Percentiles rank a stretch among this genome's conserved stretches.
Evolutionary conservation across 2,329 filamentous ascomycete species (phyloP).

Genomic region (Aspergillus pseudonomiae): DNA sequence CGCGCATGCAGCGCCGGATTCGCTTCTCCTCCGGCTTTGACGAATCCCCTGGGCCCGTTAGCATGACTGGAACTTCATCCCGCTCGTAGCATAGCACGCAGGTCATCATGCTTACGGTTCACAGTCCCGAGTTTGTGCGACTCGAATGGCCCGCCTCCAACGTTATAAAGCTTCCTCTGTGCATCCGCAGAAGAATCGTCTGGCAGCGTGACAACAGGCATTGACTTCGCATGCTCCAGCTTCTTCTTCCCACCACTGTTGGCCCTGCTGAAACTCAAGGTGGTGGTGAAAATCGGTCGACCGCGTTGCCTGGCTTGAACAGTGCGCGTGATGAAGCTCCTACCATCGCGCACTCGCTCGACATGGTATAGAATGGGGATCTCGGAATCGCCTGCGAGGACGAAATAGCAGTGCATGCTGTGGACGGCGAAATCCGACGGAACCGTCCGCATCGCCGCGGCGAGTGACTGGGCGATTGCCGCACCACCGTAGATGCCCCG

Average conservation of each 20-base stretch:
- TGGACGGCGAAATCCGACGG: constrained; percentile 78
- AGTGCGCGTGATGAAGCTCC: constrained; percentile 86
- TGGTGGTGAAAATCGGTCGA: constrained; percentile 91
- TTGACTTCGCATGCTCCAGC: constrained; percentile 67
- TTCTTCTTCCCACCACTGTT: constrained; percentile 53
- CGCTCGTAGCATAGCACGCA: not conserved
- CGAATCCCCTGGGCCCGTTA: constrained; percentile 36
- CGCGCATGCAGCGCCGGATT: constrained; percentile 58
- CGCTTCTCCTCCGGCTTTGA: constrained; percentile 66
- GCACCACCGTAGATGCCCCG: constrained; percentile 92
- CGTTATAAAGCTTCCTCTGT: constrained; percentile 30
- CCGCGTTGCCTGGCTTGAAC: constrained; percentile 93
- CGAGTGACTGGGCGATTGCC: constrained; percentile 88
- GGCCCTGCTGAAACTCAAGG: constrained; percentile 80
- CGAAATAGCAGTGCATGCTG: constrained; percentile 99
- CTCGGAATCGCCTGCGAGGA: constrained; percentile 81
- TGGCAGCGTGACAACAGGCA: constrained; percentile 58
- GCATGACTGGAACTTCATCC: not conserved
- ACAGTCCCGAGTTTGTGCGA: constrained; percentile 59
- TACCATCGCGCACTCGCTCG: constrained; percentile 87
- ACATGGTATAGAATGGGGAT: constrained; percentile 94
- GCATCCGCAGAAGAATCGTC: constrained; percentile 31
- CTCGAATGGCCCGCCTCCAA: constrained; percentile 58
- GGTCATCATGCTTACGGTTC: constrained; percentile 49
- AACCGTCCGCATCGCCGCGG: constrained; percentile 86